These are phyloP conservation scores for Phytophthora agathidicida DNA, from an alignment of 352 stramenopile species.

Conservation along the genomic window DNA sequence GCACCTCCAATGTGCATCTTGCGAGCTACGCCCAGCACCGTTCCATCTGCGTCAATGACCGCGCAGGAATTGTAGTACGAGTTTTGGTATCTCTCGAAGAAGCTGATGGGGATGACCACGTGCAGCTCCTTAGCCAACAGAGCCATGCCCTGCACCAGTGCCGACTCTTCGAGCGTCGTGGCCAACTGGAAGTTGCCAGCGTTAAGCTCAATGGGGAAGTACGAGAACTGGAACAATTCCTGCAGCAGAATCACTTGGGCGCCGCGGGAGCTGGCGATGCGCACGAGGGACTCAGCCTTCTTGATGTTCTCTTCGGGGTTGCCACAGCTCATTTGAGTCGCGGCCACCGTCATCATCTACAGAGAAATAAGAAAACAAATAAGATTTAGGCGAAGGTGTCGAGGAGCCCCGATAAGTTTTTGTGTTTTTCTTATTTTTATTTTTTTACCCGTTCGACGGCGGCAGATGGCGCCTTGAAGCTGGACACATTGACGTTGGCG, in stretches of 20 bases:
- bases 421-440: too few relatives aligned
- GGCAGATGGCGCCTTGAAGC: slow-evolving; percentile 49
- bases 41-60: slow-evolving; percentile 91
- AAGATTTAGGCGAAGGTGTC: too few relatives aligned
- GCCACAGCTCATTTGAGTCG: slow-evolving; percentile 88
- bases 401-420: too few relatives aligned
- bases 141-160: slow-evolving; percentile 88
- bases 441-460: slow-evolving; percentile 57
- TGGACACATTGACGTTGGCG: slow-evolving; percentile 12
- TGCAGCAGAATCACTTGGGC: slow-evolving; percentile 92
- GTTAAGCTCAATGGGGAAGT: slow-evolving; percentile 93
- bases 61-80: slow-evolving; percentile 94
- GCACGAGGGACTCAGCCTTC: slow-evolving; percentile 89
- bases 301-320: slow-evolving; percentile 92
- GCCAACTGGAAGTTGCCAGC: slow-evolving; percentile 89
- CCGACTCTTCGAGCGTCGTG: slow-evolving; percentile 83
- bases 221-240: slow-evolving; percentile 92
- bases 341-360: slow-evolving; percentile 85
- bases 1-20: slow-evolving; percentile 92
- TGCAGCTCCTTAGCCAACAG: slow-evolving; percentile 89
- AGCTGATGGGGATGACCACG: slow-evolving; percentile 92
- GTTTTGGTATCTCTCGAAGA: slow-evolving; percentile 91
- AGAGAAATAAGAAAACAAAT: slow-evolving; percentile 5
- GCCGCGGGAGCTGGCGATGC: slow-evolving; percentile 86
- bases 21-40: slow-evolving; percentile 82